A percentile compares a stretch with the other conserved stretches of the same genome.
Evolutionary conservation across 139 green algal genomes (phyloP).

Genomic region (Axilococcus clingmanii): DNA sequence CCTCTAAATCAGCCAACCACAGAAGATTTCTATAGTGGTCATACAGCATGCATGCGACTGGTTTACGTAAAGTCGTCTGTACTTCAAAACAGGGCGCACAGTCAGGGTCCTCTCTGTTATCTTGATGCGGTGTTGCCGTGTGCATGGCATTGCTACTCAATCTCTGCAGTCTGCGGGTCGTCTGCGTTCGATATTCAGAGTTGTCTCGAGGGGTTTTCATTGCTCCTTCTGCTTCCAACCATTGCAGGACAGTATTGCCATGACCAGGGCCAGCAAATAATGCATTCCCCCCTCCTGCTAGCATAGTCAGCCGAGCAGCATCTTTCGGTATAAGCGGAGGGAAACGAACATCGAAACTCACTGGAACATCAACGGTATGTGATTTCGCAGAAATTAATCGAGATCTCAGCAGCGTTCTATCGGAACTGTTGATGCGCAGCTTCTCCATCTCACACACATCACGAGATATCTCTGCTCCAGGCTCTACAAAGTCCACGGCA

Average conservation of each 20-base stretch:
- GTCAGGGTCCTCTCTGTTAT: slow-evolving; percentile 30
- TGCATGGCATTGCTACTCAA: too few relatives aligned
- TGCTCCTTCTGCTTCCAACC: slow-evolving; percentile 12
- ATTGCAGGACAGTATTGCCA: slow-evolving; percentile 29
- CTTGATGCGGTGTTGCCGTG: background rate
- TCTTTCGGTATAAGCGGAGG: slow-evolving; percentile 47
- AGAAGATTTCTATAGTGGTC: slow-evolving; percentile 28
- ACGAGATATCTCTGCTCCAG: background rate
- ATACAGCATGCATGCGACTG: slow-evolving; percentile 17
- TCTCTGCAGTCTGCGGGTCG: too few relatives aligned
- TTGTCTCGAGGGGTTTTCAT: slow-evolving; percentile 8
- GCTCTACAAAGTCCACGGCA: too few relatives aligned
- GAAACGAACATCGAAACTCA: slow-evolving; percentile 36
- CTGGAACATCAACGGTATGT: slow-evolving; percentile 9
- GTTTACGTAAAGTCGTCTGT: background rate
- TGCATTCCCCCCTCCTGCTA: slow-evolving; percentile 36
- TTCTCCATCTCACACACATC: background rate
- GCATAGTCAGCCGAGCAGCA: slow-evolving; percentile 23
- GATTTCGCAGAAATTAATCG: background rate
- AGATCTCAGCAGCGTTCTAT: slow-evolving; percentile 1
- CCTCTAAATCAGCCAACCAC: slow-evolving; percentile 41
- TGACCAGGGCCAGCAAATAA: slow-evolving; percentile 43
- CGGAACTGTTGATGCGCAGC: background rate
- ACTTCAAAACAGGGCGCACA: slow-evolving; percentile 31
- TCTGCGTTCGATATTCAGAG: too few relatives aligned